phyloP scores from a whole-genome alignment of 148 eudicot species.

The Oxyria digyna region DNA sequence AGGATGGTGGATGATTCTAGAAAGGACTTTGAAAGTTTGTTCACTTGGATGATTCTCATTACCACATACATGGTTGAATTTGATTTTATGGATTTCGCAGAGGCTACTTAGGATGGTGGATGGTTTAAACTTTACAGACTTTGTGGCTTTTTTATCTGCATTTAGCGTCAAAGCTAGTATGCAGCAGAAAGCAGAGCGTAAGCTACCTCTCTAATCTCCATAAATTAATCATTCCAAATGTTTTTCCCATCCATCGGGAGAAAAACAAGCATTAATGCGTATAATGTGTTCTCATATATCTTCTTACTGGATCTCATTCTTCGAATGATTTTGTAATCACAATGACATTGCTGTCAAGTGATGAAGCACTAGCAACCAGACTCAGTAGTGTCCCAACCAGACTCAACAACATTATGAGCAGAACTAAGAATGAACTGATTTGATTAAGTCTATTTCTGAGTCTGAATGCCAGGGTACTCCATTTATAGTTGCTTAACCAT shows the following conservation, averaged over 20 bases:
- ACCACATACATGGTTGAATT: not conserved
- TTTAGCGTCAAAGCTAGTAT: slow-evolving; percentile 73
- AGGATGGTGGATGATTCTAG: too few relatives aligned
- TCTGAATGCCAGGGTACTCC: not conserved
- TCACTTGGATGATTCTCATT: not conserved
- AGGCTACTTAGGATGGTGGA: slow-evolving; percentile 94
- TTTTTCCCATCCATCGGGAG: not conserved
- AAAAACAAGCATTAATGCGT: not conserved
- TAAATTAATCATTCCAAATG: not conserved
- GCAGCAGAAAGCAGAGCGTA: slow-evolving; percentile 66
- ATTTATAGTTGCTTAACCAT: not conserved
- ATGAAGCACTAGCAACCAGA: not conserved
- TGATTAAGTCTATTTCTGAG: too few relatives aligned
- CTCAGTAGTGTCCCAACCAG: not conserved
- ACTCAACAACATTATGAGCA: too few relatives aligned
- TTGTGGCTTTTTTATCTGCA: slow-evolving; percentile 80
- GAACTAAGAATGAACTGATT: too few relatives aligned
- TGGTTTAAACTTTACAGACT: slow-evolving; percentile 89
- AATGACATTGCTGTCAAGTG: not conserved
- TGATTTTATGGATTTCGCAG: slow-evolving; percentile 24
- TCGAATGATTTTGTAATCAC: not conserved
- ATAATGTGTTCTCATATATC: not conserved
- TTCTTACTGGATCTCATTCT: too few relatives aligned
- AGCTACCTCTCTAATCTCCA: slow-evolving; percentile 14
- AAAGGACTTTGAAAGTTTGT: not conserved